Conservation (phyloP, 768 basidiomycete species). For the Russula compacta region DNA sequence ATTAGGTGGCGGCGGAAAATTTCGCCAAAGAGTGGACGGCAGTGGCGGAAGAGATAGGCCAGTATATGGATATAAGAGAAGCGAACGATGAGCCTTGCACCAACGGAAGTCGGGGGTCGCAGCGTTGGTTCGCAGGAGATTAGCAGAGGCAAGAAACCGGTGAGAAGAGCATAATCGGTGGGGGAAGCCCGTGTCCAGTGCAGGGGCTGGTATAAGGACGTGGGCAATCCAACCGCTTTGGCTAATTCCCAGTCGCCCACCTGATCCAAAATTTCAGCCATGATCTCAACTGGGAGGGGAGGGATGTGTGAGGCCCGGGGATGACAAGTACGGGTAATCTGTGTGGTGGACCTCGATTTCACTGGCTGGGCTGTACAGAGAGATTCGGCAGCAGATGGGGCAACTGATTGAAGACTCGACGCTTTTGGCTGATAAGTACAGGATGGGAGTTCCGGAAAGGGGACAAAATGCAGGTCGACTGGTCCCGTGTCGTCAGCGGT, state of each 20-base stretch:
- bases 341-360: not conserved
- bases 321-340: slow-evolving; percentile 21
- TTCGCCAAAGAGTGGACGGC: slow-evolving; percentile 53
- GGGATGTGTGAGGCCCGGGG: slow-evolving; percentile 24
- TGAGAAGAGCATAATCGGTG: slow-evolving; percentile 66
- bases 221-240: slow-evolving; percentile 66
- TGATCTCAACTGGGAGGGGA: slow-evolving; percentile 67
- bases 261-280: slow-evolving; percentile 70
- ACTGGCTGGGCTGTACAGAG: not conserved
- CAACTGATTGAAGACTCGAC: not conserved
- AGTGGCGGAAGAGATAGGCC: slow-evolving; percentile 58
- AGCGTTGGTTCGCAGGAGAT: slow-evolving; percentile 47
- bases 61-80: slow-evolving; percentile 73
- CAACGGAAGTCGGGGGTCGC: slow-evolving; percentile 58
- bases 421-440: not conserved
- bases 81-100: slow-evolving; percentile 56
- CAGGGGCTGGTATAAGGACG: slow-evolving; percentile 51
- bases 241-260: slow-evolving; percentile 80
- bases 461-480: not conserved
- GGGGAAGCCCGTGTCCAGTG: slow-evolving; percentile 65
- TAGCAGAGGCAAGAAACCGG: slow-evolving; percentile 50
- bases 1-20: slow-evolving; percentile 61
- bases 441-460: not conserved
- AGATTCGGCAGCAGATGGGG: not conserved
- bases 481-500: not conserved